Evolutionary conservation across 2,329 filamentous ascomycete species (phyloP).

Genomic region (Nannizzia gypsea): DNA sequence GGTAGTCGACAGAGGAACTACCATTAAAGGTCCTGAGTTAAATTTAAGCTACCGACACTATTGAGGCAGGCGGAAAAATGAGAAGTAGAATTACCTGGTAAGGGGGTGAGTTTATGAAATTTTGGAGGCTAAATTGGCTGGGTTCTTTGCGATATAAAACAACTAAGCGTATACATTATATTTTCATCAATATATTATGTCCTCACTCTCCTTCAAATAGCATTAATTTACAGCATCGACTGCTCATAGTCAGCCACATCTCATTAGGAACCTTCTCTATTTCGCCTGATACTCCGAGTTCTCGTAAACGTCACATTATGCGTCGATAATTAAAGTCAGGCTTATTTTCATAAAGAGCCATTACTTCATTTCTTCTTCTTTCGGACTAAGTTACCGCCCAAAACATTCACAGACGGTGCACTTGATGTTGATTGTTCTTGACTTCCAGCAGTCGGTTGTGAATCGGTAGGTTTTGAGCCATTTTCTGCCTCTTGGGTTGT

Average conservation of each 20-base stretch:
- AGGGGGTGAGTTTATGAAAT: no score
- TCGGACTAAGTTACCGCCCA: constrained; percentile 27
- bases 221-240: background rate
- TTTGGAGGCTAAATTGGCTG: no score
- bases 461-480: background rate
- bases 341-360: background rate
- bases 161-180: no score
- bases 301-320: background rate
- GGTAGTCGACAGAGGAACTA: constrained; percentile 35
- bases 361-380: constrained; percentile 29
- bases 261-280: no score
- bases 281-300: background rate
- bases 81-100: no score
- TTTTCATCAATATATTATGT: background rate
- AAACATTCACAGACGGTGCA: constrained; percentile 23
- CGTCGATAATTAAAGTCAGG: background rate
- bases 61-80: no score
- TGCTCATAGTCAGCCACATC: no score
- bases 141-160: no score
- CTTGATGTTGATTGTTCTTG: background rate
- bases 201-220: background rate
- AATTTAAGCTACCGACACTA: no score
- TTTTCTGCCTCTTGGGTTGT: background rate
- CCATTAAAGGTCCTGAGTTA: background rate
- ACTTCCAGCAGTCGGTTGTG: background rate